Conservation (phyloP, 2,329 filamentous ascomycete genomes). For the Colletotrichum tamarilloi region DNA sequence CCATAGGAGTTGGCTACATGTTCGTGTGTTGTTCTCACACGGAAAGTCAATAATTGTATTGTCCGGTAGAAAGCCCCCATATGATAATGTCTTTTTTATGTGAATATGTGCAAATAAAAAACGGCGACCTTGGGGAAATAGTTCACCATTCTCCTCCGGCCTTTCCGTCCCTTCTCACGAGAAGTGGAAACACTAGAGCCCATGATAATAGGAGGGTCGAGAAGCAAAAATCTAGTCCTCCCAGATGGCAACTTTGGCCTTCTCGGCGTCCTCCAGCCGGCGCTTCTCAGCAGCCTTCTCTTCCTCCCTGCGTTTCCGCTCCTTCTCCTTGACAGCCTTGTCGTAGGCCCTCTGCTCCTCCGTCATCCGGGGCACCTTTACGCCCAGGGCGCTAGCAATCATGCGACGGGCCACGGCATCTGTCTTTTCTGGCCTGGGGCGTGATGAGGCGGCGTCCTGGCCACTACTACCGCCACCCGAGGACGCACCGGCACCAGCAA, state of each 20-base stretch:
- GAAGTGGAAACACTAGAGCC: background rate
- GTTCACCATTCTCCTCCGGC: background rate
- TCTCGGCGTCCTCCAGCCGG: constrained; percentile 74
- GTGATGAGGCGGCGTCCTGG: constrained; percentile 38
- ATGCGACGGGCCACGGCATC: constrained; percentile 89
- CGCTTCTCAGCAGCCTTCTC: constrained; percentile 74
- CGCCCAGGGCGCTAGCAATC: constrained; percentile 89
- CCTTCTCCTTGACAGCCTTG: constrained; percentile 82
- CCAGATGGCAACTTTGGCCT: constrained; percentile 88
- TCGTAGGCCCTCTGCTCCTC: constrained; percentile 93
- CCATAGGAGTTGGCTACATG: background rate
- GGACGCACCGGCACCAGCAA: constrained; percentile 16
- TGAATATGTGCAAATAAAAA: background rate
- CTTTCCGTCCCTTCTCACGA: background rate
- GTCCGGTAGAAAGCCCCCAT: background rate
- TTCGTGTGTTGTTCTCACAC: background rate
- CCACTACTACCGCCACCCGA: constrained; percentile 1
- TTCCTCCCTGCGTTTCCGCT: constrained; percentile 79
- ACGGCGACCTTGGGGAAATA: background rate
- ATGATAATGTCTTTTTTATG: background rate
- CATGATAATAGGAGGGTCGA: background rate
- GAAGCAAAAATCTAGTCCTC: constrained; percentile 65
- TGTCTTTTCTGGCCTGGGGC: constrained; percentile 83
- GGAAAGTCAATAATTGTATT: background rate
- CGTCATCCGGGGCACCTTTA: constrained; percentile 82